phyloP scores from a whole-genome alignment of 2,329 filamentous ascomycete species.

The Myriosclerotinia duriaeana region DNA sequence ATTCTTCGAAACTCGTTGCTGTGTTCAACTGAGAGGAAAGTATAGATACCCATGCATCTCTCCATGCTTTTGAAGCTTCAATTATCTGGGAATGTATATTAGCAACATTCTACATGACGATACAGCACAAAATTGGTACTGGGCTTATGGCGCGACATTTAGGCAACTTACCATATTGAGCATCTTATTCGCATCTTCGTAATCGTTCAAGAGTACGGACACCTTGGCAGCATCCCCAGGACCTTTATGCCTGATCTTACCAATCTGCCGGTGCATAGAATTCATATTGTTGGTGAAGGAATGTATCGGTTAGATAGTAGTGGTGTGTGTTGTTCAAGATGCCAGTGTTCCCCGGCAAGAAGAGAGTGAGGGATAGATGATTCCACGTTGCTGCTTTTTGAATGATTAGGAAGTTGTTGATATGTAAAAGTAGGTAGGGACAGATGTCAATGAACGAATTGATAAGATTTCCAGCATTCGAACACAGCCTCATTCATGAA shows the following conservation, averaged over 20 bases:
- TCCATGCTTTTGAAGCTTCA: constrained; percentile 72
- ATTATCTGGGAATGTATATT: constrained; percentile 57
- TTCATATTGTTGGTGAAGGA: constrained; percentile 53
- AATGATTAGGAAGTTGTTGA: not conserved
- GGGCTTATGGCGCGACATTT: not conserved
- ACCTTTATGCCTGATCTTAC: constrained; percentile 65
- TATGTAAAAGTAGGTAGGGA: constrained; percentile 1
- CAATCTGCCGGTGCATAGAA: constrained; percentile 72
- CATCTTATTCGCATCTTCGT: constrained; percentile 75
- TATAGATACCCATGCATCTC: constrained; percentile 74
- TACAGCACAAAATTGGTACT: not conserved
- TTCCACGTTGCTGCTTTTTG: constrained; percentile 5
- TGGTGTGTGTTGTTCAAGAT: constrained; percentile 21
- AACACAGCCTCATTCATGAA: constrained; percentile 12
- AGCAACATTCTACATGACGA: constrained; percentile 10
- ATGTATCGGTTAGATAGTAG: constrained; percentile 15
- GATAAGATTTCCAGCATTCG: not conserved
- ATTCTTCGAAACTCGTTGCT: constrained; percentile 64
- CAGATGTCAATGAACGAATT: constrained; percentile 9
- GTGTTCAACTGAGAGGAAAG: constrained; percentile 67
- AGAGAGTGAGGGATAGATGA: constrained; percentile 16
- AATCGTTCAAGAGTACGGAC: constrained; percentile 72
- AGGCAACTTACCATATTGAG: constrained; percentile 61
- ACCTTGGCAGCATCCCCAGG: constrained; percentile 76
- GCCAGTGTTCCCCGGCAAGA: not conserved